Evolutionary conservation across 2,329 filamentous ascomycete genomes (phyloP).

Genomic region (Parastagonospora nodorum): DNA sequence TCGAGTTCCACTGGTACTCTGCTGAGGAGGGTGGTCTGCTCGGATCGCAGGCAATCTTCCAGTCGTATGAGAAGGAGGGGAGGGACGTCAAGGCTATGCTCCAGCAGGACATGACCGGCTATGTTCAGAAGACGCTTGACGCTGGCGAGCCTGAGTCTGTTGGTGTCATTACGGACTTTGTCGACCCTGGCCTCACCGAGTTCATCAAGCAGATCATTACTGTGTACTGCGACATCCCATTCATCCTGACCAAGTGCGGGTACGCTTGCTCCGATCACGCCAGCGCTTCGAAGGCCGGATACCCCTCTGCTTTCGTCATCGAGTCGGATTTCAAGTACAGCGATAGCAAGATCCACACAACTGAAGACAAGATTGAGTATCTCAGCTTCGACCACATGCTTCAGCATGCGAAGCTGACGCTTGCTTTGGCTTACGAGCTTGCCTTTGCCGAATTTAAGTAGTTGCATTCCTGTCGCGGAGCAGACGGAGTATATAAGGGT

Average conservation of each 20-base stretch:
- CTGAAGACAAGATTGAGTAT: slow-evolving; percentile 72
- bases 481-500: background rate
- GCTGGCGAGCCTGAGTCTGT: slow-evolving; percentile 83
- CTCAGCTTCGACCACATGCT: slow-evolving; percentile 89
- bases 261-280: slow-evolving; percentile 83
- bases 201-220: slow-evolving; percentile 91
- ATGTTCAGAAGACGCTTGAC: slow-evolving; percentile 79
- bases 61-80: slow-evolving; percentile 72
- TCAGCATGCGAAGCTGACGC: slow-evolving; percentile 83
- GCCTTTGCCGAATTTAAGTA: slow-evolving; percentile 72
- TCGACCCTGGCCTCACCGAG: slow-evolving; percentile 78
- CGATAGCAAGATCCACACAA: slow-evolving; percentile 72
- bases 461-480: background rate
- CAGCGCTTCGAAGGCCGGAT: slow-evolving; percentile 73
- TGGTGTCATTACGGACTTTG: slow-evolving; percentile 90
- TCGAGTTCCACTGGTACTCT: slow-evolving; percentile 97
- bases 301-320: slow-evolving; percentile 76
- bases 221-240: slow-evolving; percentile 87
- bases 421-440: slow-evolving; percentile 83
- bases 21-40: slow-evolving; percentile 88
- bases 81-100: slow-evolving; percentile 93
- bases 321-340: slow-evolving; percentile 70
- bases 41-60: slow-evolving; percentile 89
- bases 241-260: slow-evolving; percentile 84
- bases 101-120: slow-evolving; percentile 94